Evolutionary conservation across 768 basidiomycete genomes (phyloP).

Genomic region (Cyathus striatus): DNA sequence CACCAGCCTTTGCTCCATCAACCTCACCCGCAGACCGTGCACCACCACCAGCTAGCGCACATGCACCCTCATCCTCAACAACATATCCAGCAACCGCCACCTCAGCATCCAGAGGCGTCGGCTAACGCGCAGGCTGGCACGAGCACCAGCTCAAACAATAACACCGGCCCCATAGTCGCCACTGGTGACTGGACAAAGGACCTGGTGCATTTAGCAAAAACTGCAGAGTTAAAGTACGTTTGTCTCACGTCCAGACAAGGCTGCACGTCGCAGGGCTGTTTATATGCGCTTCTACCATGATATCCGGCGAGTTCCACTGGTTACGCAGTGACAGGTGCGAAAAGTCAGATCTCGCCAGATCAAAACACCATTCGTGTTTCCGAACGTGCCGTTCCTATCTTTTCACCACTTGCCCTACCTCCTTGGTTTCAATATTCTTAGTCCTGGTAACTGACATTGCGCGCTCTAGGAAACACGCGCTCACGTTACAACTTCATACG

Average conservation of each 20-base stretch:
- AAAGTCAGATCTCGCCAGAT: no score
- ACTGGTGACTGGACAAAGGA: conserved; percentile 87
- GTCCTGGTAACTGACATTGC: neutral
- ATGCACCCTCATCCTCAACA: conserved; percentile 9
- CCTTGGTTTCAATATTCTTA: conserved; percentile 1
- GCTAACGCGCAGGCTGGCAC: neutral
- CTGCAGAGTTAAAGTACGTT: conserved; percentile 82
- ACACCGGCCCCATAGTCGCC: conserved; percentile 52
- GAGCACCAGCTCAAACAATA: conserved; percentile 1
- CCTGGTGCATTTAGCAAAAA: conserved; percentile 81
- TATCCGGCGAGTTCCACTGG: no score
- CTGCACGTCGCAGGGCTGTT: no score
- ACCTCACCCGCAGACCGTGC: conserved; percentile 20
- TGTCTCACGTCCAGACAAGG: neutral
- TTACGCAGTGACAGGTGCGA: no score
- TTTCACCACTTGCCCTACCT: neutral
- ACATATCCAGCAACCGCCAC: conserved; percentile 1
- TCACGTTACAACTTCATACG: conserved; percentile 81
- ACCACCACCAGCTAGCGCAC: conserved; percentile 8
- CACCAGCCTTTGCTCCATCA: conserved; percentile 9
- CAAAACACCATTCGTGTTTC: no score
- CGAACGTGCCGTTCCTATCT: neutral
- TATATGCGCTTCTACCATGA: no score
- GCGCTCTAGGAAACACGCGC: conserved; percentile 66
- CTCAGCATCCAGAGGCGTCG: no score